Percentiles rank a stretch among this genome's conserved stretches.
Evolutionary conservation across 2,329 filamentous ascomycete genomes (phyloP).

Genomic region (Zarea fungicola): DNA sequence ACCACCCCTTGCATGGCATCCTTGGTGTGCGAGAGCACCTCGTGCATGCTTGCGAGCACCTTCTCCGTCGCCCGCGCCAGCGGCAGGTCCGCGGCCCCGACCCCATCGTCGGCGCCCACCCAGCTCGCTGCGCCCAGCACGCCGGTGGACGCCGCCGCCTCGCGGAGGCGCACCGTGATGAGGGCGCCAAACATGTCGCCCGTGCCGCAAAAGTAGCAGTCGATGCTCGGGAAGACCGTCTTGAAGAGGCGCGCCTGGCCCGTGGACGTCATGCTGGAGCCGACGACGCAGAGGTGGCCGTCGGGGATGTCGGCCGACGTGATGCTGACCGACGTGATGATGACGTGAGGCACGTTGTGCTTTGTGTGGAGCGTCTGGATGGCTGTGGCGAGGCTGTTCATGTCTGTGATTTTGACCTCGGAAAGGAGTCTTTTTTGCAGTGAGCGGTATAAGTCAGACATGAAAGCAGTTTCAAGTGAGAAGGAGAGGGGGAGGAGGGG

Average conservation of each 20-base stretch:
- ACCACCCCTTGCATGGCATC: constrained; percentile 53
- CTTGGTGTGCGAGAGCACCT: constrained; percentile 66
- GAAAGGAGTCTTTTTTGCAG: constrained; percentile 81
- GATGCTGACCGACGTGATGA: constrained; percentile 85
- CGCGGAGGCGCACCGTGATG: constrained; percentile 78
- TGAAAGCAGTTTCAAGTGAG: background rate
- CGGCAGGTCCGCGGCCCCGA: constrained; percentile 66
- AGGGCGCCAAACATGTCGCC: constrained; percentile 98
- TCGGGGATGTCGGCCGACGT: constrained; percentile 45
- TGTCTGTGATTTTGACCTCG: constrained; percentile 74
- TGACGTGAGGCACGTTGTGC: constrained; percentile 77
- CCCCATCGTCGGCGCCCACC: constrained; percentile 70
- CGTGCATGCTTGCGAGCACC: constrained; percentile 89
- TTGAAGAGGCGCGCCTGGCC: constrained; percentile 77
- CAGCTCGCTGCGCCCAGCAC: constrained; percentile 59
- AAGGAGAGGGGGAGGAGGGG: background rate
- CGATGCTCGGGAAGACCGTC: constrained; percentile 78
- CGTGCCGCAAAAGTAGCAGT: constrained; percentile 93
- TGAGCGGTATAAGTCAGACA: constrained; percentile 6
- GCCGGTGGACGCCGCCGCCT: constrained; percentile 57
- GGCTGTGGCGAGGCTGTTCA: constrained; percentile 65
- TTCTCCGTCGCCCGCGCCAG: constrained; percentile 79
- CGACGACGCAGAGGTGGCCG: constrained; percentile 63
- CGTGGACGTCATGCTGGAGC: constrained; percentile 62
- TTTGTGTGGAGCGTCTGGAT: constrained; percentile 71